Evolutionary conservation across 345 rosid genomes (phyloP), one percentile per base, ranked within the genome.

Genomic region (Nasturtium officinale): DNA sequence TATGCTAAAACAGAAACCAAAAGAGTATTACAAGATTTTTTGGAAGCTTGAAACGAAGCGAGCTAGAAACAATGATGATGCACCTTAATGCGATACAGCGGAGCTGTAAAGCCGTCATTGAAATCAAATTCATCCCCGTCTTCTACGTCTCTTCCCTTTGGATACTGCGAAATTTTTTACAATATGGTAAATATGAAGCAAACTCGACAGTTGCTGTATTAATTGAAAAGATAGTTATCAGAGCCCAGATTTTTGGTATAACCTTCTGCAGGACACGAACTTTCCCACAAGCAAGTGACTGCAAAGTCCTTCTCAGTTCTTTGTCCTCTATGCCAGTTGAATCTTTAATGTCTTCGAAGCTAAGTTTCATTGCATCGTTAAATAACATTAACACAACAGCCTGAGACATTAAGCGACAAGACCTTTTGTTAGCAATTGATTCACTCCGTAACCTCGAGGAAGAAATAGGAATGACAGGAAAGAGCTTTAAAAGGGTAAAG

Each of bases 281-380:
- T 92, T 90, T 95, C 43, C 99, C 99, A 69, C 99, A 91, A 11
- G 98, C 99, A 79, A 95, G 96, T 29, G 99, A 95, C 80, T 95
- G 99, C 67, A 95, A 77, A 42, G 98, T 95, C 80, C 98, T 85
- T 57, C 92, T 85, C 79, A 95, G 83, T 76, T 95, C 99, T 77
- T 91, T 91, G 77, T 91, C 98, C 82, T 95, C 99, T 61, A 95
- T 89, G 70, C 96, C 84, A 5, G 98, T 95, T 66, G 96, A 82
- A 38, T 90, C 99, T 78, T 90, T 91, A 54, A 91, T 86, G 77
- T 95, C 97, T 87, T 87, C 92, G 71, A 91, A 87, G 83, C 87
- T 86, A 78, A 95, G 96, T 81, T 82, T 91, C 74, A 86, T 84
- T 60, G 96, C 97, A 82, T 95, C 96, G 67, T 91, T 95, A 78